Evolutionary conservation across 2,329 filamentous ascomycete species (phyloP).

Genomic region (Xylariaceae sp.): DNA sequence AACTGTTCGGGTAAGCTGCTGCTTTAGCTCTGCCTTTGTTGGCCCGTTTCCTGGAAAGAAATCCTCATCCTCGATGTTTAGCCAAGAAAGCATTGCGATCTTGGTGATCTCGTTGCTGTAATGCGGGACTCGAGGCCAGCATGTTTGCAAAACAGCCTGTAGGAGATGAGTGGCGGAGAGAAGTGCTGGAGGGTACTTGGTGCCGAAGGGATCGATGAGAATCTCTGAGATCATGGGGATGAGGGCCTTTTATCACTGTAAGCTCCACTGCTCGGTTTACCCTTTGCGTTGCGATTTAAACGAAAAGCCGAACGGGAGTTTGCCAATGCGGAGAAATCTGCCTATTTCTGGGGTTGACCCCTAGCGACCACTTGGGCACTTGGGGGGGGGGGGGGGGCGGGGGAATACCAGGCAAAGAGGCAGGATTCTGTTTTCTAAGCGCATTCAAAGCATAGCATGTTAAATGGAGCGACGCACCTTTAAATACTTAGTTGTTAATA

Average conservation of each 20-base stretch:
- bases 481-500: constrained; percentile 63
- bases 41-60: constrained; percentile 8
- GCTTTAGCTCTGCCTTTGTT: constrained; percentile 29
- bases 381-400: too few relatives aligned
- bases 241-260: constrained; percentile 51
- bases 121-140: constrained; percentile 63
- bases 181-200: constrained; percentile 51
- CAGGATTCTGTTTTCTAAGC: background rate
- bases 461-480: constrained; percentile 43
- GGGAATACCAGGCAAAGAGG: background rate
- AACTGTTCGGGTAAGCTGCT: constrained; percentile 34
- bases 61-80: constrained; percentile 46
- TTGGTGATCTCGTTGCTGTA: constrained; percentile 63
- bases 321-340: constrained; percentile 5
- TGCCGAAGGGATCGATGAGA: constrained; percentile 65
- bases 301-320: background rate
- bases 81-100: constrained; percentile 59
- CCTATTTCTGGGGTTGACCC: too few relatives aligned
- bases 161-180: constrained; percentile 50
- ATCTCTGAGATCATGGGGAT: constrained; percentile 62
- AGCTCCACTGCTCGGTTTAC: constrained; percentile 1
- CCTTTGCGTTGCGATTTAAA: background rate
- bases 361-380: too few relatives aligned
- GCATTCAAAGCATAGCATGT: background rate
- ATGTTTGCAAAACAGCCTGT: constrained; percentile 55